Base-by-base conservation (phyloP, 495 filamentous ascomycete species). In the Clavariopsis aquatica region DNA sequence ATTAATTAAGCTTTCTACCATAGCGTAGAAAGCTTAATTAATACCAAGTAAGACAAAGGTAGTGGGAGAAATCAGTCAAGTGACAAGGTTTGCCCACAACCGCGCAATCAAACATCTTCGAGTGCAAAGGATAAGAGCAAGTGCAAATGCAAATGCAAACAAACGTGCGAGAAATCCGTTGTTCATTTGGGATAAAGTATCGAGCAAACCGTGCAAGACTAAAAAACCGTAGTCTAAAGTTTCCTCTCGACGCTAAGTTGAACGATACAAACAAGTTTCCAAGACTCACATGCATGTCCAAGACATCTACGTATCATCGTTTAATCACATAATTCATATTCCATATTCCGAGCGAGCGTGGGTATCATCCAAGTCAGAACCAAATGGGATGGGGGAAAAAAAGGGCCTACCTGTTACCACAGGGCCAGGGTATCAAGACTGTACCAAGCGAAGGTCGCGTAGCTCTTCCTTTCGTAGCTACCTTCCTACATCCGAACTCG, bases 391-490 rank as follows among this genome's bases (percentile, higher is more conserved):
- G n/a, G n/a, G n/a, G n/a, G n/a, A n/a, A n/a, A n/a, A 34, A 51
- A 60, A 23, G 17, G 43, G 43, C 27, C 43, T 2, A 31, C 31
- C 17, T 31, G 4, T 49, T 31, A 43, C 38, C 38, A 17, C 38
- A 43, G 38, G 38, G 23, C 43, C 57, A 23, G 60, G 60, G 59
- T 63, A 63, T 63, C 60, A 56, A 63, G 60, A 63, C 43, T 28
- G 51, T 63, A 63, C 41, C 51, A 63, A 63, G 52, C 51, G 60
- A 63, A 63, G 13, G 51, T 22, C 19, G 24, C 17, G 1, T 57
- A 20, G 12, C 23, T 9, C 29, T 24, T 22, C 22, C 3, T 4
- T 53, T 31, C 49, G 2, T 22, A 60, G 15, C 24, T 47, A n/a
- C 29, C n/a, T 22, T 34, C 22, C 43, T 26, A 17, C 12, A 49